A percentile compares a stretch with the other conserved stretches of the same genome.
Conservation (phyloP, 192 early-diverging fungal genomes). For the Gryganskiella cystojenkinii region DNA sequence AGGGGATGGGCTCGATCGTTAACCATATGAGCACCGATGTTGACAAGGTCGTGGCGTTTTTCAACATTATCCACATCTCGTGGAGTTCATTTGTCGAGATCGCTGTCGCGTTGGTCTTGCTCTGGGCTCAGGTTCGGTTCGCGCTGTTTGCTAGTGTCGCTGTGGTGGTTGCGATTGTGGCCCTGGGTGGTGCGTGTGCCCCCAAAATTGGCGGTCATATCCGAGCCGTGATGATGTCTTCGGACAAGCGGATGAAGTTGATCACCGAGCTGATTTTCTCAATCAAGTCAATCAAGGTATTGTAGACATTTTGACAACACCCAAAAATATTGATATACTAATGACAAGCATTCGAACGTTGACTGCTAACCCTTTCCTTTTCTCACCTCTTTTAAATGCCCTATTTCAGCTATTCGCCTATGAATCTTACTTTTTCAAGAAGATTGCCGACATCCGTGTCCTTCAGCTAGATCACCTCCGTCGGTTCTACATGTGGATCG, state of each 20-base stretch:
- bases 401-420: slow-evolving; percentile 76
- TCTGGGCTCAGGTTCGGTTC: slow-evolving; percentile 27
- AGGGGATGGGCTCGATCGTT: slow-evolving; percentile 70
- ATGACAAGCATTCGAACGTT: too few relatives aligned
- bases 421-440: slow-evolving; percentile 61
- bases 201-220: background rate
- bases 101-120: slow-evolving; percentile 20
- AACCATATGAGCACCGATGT: slow-evolving; percentile 68
- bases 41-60: slow-evolving; percentile 25
- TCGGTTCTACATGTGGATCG: slow-evolving; percentile 18
- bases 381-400: too few relatives aligned
- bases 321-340: too few relatives aligned
- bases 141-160: slow-evolving; percentile 49
- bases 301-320: too few relatives aligned
- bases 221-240: slow-evolving; percentile 15
- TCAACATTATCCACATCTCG: slow-evolving; percentile 26
- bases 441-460: slow-evolving; percentile 37
- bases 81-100: slow-evolving; percentile 46
- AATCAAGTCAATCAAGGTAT: slow-evolving; percentile 80
- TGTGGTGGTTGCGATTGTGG: slow-evolving; percentile 11
- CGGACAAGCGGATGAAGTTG: slow-evolving; percentile 74
- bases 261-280: slow-evolving; percentile 72
- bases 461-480: slow-evolving; percentile 47
- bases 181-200: background rate
- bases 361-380: too few relatives aligned